Evolutionary conservation across 1,139 yeast genomes (phyloP).

Genomic region (Geotrichum bryndzae): DNA sequence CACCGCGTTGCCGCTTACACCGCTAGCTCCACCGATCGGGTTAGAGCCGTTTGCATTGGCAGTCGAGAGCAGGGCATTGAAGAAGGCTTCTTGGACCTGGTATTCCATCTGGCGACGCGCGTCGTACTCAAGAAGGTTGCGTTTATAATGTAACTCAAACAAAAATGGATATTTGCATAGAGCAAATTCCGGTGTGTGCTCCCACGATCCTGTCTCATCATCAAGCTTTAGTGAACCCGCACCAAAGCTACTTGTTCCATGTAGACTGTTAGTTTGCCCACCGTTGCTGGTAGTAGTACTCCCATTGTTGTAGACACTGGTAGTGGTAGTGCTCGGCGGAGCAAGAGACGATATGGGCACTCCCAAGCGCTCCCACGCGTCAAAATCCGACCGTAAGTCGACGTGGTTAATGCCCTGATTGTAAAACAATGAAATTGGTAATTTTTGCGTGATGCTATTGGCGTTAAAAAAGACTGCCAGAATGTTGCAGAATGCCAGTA

Average conservation of each 20-base stretch:
- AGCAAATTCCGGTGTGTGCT: conserved; percentile 17
- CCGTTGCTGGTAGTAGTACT: background rate
- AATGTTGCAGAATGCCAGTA: conserved; percentile 57
- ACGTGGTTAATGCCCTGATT: conserved; percentile 77
- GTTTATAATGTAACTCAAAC: conserved; percentile 45
- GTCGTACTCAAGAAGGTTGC: conserved; percentile 61
- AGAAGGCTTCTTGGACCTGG: conserved; percentile 85
- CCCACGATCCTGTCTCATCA: conserved; percentile 5
- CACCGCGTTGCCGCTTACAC: background rate
- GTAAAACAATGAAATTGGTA: conserved; percentile 59
- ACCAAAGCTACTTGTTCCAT: background rate
- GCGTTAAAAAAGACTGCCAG: conserved; percentile 52
- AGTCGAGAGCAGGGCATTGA: conserved; percentile 46
- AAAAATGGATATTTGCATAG: conserved; percentile 82
- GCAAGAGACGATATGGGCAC: conserved; percentile 15
- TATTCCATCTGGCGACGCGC: conserved; percentile 73
- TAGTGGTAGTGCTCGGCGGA: background rate
- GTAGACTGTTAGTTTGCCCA: background rate
- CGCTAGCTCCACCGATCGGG: background rate
- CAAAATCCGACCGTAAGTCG: conserved; percentile 72
- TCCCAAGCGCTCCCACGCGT: conserved; percentile 56
- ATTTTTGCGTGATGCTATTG: conserved; percentile 40
- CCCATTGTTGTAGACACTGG: background rate
- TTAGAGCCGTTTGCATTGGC: background rate
- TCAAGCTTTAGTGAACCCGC: conserved; percentile 10